Evolutionary conservation across 1,284 basidiomycete genomes (phyloP).

Genomic region (Porodaedalea pini): DNA sequence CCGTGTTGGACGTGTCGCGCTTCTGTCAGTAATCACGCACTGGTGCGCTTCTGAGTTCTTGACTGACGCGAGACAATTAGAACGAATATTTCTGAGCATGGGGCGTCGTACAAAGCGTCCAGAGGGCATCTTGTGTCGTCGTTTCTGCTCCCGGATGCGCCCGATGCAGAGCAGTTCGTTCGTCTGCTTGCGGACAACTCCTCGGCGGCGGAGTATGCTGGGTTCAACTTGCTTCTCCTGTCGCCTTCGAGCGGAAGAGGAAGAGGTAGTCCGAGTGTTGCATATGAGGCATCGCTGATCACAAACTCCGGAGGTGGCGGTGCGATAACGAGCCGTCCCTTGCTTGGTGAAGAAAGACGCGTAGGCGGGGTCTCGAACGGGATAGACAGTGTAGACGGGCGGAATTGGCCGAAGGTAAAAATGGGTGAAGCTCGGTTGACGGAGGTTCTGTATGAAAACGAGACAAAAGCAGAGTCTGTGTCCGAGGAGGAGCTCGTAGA

Average conservation of each 20-base stretch:
- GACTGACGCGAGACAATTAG: constrained; percentile 33
- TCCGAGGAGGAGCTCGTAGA: constrained; percentile 50
- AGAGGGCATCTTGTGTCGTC: constrained; percentile 63
- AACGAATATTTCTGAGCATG: constrained; percentile 79
- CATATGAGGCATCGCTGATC: constrained; percentile 50
- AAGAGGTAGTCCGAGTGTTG: constrained; percentile 30
- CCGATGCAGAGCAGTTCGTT: constrained; percentile 38
- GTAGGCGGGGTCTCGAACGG: constrained; percentile 70
- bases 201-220: constrained; percentile 49
- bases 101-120: no score
- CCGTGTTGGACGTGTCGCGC: constrained; percentile 57
- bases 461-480: not conserved
- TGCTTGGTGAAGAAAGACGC: constrained; percentile 44
- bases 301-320: constrained; percentile 72
- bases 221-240: constrained; percentile 70
- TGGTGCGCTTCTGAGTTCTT: not conserved
- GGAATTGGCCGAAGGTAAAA: constrained; percentile 68
- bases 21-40: constrained; percentile 51
- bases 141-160: constrained; percentile 55
- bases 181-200: constrained; percentile 41
- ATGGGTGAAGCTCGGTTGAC: constrained; percentile 49
- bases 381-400: constrained; percentile 52
- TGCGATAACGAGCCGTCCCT: constrained; percentile 46
- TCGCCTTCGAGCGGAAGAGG: constrained; percentile 34
- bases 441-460: constrained; percentile 31